Percentiles rank a stretch among this genome's conserved stretches.
Conservation (phyloP, 352 stramenopile species). For the Pythium folliculosum region DNA sequence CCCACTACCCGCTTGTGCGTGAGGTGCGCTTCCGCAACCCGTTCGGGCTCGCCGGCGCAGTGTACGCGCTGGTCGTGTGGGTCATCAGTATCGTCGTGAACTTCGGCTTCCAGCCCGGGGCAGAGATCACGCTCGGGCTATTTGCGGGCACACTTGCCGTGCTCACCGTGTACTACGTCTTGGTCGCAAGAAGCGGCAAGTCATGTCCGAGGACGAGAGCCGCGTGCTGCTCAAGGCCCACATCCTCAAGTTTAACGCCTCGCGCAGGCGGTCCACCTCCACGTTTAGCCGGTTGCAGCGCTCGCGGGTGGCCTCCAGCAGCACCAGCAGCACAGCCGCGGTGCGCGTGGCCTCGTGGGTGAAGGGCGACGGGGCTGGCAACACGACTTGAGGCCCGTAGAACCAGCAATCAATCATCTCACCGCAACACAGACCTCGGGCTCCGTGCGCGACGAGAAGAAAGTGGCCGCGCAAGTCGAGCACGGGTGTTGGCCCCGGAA, state of each 20-base stretch:
- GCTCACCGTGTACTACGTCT: slow-evolving; percentile 19
- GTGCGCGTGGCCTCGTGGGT: neutral
- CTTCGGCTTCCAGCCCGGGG: slow-evolving; percentile 24
- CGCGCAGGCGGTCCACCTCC: neutral
- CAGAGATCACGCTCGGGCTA: slow-evolving; percentile 11
- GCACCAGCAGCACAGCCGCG: neutral
- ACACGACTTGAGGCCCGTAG: neutral
- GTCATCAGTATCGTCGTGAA: slow-evolving; percentile 22
- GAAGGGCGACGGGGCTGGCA: neutral
- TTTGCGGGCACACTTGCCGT: slow-evolving; percentile 1
- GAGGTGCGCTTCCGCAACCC: slow-evolving; percentile 26
- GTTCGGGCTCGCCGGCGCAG: slow-evolving; percentile 25
- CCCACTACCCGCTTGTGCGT: neutral
- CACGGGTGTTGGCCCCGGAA: slow-evolving; percentile 49
- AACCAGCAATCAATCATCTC: neutral
- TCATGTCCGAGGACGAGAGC: slow-evolving; percentile 27
- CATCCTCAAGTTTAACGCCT: slow-evolving; percentile 21
- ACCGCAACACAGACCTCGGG: slow-evolving; percentile 21
- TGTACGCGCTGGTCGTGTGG: slow-evolving; percentile 33
- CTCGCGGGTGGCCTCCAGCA: neutral
- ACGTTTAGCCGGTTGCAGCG: neutral
- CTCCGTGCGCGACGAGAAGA: slow-evolving; percentile 26
- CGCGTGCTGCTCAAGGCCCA: slow-evolving; percentile 20
- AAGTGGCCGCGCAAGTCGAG: slow-evolving; percentile 39
- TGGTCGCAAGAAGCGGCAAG: slow-evolving; percentile 18